Conservation (phyloP, 2,329 filamentous ascomycete genomes). For the Rutstroemia sp. region DNA sequence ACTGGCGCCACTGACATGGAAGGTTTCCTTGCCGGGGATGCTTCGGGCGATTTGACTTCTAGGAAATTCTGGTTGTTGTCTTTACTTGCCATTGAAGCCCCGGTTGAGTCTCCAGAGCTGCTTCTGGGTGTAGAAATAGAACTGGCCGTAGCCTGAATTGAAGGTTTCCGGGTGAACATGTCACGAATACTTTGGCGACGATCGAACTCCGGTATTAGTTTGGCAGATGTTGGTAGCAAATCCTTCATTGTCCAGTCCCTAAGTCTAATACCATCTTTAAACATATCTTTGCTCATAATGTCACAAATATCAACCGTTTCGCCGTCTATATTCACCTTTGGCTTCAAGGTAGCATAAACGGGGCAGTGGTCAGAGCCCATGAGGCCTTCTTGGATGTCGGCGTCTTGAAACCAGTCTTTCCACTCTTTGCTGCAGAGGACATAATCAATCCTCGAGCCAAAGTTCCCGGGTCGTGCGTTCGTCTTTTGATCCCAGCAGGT, state of each 20-base stretch:
- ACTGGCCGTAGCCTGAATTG: neutral
- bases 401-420: constrained; percentile 69
- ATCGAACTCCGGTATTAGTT: constrained; percentile 80
- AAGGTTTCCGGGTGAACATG: constrained; percentile 68
- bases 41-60: neutral
- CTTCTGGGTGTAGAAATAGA: neutral
- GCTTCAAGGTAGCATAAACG: constrained; percentile 69
- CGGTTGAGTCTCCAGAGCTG: neutral
- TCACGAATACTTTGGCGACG: constrained; percentile 79
- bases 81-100: neutral
- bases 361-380: constrained; percentile 97
- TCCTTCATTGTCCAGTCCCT: constrained; percentile 61
- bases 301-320: constrained; percentile 52
- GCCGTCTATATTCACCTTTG: constrained; percentile 47
- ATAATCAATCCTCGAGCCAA: constrained; percentile 89
- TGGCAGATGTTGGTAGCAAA: constrained; percentile 68
- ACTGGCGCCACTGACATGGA: neutral
- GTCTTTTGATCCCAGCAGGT: constrained; percentile 95
- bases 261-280: constrained; percentile 56
- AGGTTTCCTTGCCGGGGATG: neutral
- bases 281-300: constrained; percentile 74
- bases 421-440: constrained; percentile 75
- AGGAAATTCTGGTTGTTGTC: no score
- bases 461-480: constrained; percentile 93
- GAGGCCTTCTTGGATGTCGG: constrained; percentile 87